Base-by-base conservation (phyloP, 257 asterid genomes). In the Solanum phureja region DNA sequence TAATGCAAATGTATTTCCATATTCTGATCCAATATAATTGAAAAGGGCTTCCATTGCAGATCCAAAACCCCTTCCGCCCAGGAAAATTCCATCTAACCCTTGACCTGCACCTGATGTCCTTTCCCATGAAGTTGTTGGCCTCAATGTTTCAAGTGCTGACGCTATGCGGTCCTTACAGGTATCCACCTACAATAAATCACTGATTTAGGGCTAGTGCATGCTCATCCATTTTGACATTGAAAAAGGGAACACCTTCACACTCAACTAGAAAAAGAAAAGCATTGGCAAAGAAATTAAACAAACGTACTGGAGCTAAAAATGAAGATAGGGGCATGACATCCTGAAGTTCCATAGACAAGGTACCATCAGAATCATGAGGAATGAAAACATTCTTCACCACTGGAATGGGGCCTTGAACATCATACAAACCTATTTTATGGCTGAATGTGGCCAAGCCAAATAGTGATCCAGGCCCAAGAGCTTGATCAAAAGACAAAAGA, bases 341-440 rank as follows among this genome's bases (percentile, higher is more conserved):
- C 90, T 96, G 98, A 42, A 97, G 98, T 88, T 96, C 98, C 92
- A 96, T 90, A 21, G 98, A 86, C 73, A 95, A 91, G 87, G 90
- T 88, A 21, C 95, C 94, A 82, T 92, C 92, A 87, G 94, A 87
- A 86, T 96, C 99, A 27, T 98, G 95, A 60, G 96, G 98, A 85
- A 97, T 91, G 88, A 97, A 96, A 34, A 93, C 98, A 92, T 95
- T 95, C 92, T 94, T 97, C 92, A 95, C 99, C 88, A 96, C 98
- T 85, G 99, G 99, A 86, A 97, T 95, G 73, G 99, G 98, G 46
- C 99, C 99, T 90, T 97, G 99, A 87, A 96, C 99, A 92, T 97
- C 99, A 90, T 95, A 97, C 88, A 97, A 87, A 86, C 99, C 99
- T 89, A 97, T 89, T 96, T 94, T 97, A 92, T 97, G 99, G 94